A percentile compares a stretch with the other conserved stretches of the same genome.
phyloP scores from a whole-genome alignment of 768 basidiomycete species.

The Tremella mesenterica region DNA sequence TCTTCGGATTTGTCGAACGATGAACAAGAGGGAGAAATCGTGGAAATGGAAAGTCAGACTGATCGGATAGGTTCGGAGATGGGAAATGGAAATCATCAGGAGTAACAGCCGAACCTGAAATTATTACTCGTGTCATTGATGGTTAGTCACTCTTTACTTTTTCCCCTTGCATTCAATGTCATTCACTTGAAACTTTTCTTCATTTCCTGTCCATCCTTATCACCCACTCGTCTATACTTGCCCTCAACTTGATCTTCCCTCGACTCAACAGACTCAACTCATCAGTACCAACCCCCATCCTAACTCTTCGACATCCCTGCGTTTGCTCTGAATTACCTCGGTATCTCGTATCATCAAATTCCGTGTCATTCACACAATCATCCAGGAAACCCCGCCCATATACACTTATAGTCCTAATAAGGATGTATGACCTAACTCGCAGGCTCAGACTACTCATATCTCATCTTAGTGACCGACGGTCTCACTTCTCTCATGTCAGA shows the following conservation, averaged over 20 bases:
- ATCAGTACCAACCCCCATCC: too few species aligned
- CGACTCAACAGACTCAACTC: too few species aligned
- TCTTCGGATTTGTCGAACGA: background rate
- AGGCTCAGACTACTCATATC: constrained; percentile 78
- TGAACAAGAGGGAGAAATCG: background rate
- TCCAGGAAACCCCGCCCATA: too few species aligned
- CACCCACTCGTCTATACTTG: too few species aligned
- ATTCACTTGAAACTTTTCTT: background rate
- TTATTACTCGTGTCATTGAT: constrained; percentile 63
- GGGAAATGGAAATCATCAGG: constrained; percentile 80
- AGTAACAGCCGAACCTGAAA: constrained; percentile 87
- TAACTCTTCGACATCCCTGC: too few species aligned
- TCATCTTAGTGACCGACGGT: constrained; percentile 87
- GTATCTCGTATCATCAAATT: too few species aligned
- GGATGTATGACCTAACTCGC: too few species aligned
- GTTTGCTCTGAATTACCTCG: too few species aligned
- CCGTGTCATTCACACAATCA: too few species aligned
- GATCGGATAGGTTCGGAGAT: constrained; percentile 63
- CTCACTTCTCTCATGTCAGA: constrained; percentile 84
- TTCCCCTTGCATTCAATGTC: background rate
- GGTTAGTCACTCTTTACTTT: constrained; percentile 49
- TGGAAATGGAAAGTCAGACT: constrained; percentile 15
- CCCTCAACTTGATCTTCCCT: too few species aligned
- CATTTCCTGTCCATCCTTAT: too few species aligned
- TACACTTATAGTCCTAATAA: too few species aligned